Conservation (phyloP, 768 basidiomycete species). For the Hypholoma sublateritium region DNA sequence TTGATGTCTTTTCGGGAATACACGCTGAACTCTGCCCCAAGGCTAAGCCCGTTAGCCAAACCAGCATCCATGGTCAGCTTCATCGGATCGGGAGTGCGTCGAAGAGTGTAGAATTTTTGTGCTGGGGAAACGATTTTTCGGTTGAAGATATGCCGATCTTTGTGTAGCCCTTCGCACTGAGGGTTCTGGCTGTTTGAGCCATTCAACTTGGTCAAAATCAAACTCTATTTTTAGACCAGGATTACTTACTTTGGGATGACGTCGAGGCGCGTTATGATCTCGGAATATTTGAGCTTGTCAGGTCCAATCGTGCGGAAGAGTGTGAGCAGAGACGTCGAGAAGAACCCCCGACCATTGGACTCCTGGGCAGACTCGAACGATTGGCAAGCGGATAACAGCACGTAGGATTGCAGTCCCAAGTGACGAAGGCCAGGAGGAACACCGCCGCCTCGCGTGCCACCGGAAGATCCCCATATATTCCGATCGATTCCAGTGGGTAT, state of each 20-base stretch:
- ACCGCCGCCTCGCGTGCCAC: neutral
- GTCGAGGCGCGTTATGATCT: neutral
- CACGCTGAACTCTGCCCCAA: neutral
- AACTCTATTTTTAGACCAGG: neutral
- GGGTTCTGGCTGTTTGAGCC: neutral
- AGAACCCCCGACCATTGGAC: neutral
- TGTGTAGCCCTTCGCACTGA: conserved; percentile 2
- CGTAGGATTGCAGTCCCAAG: neutral
- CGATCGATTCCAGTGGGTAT: neutral
- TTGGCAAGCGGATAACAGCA: neutral
- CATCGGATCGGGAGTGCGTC: neutral
- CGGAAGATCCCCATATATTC: neutral
- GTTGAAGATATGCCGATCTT: neutral
- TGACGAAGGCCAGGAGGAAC: neutral
- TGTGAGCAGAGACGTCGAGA: neutral
- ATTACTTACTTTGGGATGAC: neutral
- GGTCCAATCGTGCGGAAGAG: neutral
- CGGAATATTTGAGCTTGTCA: neutral
- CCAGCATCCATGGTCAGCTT: neutral
- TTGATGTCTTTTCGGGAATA: neutral
- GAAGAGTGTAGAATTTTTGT: neutral
- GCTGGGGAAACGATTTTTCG: neutral
- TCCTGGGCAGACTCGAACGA: neutral
- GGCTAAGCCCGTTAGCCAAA: neutral
- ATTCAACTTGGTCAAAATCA: neutral